Evolutionary conservation across 805 yeast genomes (phyloP).

Genomic region (Pichia heedii): DNA sequence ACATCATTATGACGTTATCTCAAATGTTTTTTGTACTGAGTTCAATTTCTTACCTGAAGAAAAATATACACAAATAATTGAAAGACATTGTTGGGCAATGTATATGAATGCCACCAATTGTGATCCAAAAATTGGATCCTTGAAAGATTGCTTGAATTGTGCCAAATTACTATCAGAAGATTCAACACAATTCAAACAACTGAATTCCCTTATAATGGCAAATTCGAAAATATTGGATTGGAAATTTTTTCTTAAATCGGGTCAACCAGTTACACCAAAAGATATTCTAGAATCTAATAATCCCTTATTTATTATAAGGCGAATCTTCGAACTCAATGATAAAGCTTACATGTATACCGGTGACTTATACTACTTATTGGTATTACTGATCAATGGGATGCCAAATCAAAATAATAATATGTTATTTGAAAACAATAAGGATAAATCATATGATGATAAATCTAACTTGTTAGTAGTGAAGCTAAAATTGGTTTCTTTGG

Average conservation of each 20-base stretch:
- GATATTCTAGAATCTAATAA: conserved; percentile 18
- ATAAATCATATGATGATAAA: conserved; percentile 7
- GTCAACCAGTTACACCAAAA: conserved; percentile 25
- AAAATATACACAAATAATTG: conserved; percentile 8
- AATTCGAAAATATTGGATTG: conserved; percentile 18
- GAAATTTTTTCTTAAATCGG: conserved; percentile 23
- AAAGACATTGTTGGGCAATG: conserved; percentile 19
- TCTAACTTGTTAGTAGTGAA: conserved; percentile 20
- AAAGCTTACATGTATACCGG: conserved; percentile 38
- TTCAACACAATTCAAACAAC: background rate
- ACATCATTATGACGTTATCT: conserved; percentile 14
- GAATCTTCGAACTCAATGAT: conserved; percentile 45
- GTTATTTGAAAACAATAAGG: conserved; percentile 2
- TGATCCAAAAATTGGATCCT: conserved; percentile 20
- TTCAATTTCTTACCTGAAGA: conserved; percentile 15
- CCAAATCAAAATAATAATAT: conserved; percentile 13
- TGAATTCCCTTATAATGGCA: conserved; percentile 18
- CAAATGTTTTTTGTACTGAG: conserved; percentile 11
- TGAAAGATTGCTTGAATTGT: conserved; percentile 18
- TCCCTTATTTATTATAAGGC: conserved; percentile 19
- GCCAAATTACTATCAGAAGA: conserved; percentile 11
- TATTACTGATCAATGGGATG: conserved; percentile 34
- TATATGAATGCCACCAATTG: conserved; percentile 24
- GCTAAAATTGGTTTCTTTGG: conserved; percentile 42
- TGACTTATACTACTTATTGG: conserved; percentile 32